Percentiles rank a stretch among this genome's conserved stretches.
phyloP scores from a whole-genome alignment of 768 basidiomycete species.

The Lactarius deliciosus region DNA sequence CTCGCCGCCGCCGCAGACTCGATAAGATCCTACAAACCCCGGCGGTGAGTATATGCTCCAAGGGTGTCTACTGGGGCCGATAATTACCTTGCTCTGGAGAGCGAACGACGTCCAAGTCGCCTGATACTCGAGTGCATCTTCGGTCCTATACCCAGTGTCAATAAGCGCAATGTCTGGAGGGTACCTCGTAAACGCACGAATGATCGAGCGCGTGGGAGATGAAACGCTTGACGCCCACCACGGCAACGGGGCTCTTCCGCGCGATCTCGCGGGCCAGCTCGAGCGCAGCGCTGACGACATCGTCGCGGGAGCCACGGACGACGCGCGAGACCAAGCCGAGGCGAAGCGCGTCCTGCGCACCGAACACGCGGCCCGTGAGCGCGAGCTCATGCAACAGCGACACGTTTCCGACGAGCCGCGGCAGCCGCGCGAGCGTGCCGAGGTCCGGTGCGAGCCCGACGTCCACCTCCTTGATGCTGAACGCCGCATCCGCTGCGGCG shows the following conservation, averaged over 20 bases:
- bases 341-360: slow-evolving; percentile 59
- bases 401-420: slow-evolving; percentile 73
- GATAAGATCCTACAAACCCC: slow-evolving; percentile 2
- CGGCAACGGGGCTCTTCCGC: slow-evolving; percentile 76
- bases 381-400: slow-evolving; percentile 74
- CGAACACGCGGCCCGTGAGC: slow-evolving; percentile 71
- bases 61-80: neutral
- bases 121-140: slow-evolving; percentile 56
- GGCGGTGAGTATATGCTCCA: neutral
- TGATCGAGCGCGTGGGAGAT: slow-evolving; percentile 80
- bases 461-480: slow-evolving; percentile 85
- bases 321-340: slow-evolving; percentile 70
- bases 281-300: slow-evolving; percentile 67
- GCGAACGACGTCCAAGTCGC: slow-evolving; percentile 50
- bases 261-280: slow-evolving; percentile 65
- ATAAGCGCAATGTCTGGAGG: neutral
- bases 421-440: slow-evolving; percentile 79
- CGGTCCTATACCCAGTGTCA: slow-evolving; percentile 32
- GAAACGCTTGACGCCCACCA: slow-evolving; percentile 72
- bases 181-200: slow-evolving; percentile 44
- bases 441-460: slow-evolving; percentile 87
- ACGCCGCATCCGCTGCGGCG: slow-evolving; percentile 58
- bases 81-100: slow-evolving; percentile 47
- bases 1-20: slow-evolving; percentile 7
- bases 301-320: slow-evolving; percentile 61